Evolutionary conservation across 495 filamentous ascomycete species (phyloP), one percentile per base, ranked within the genome.

Genomic region (Extremus antarcticus): DNA sequence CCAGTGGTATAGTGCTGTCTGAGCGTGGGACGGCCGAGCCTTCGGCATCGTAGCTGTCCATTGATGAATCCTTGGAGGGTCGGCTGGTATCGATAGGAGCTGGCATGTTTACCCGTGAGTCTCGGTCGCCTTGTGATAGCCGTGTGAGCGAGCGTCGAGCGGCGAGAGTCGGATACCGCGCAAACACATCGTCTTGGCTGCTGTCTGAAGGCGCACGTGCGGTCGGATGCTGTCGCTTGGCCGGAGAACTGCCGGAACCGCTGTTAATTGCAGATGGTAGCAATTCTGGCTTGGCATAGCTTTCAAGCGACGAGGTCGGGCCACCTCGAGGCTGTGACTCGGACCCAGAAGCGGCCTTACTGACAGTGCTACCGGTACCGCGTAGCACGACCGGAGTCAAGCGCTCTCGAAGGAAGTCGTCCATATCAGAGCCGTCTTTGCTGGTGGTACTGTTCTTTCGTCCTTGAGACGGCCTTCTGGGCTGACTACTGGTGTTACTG

Each of bases 371-470:
- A 16, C 60, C 50, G 58, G 50, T 82, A 1, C 94, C 94, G 25
- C 82, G 81, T 61, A 97, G 90, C 59, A 94, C 74, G 35, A 95
- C 90, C 15, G 92, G 92, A 43, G 85, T 82, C 63, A 96, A 82
- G 20, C 92, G 78, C 52, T 90, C 83, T 32, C 78, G 71, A 4
- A 95, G 70, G 48, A 85, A 88, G 39, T 85, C 79, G 59, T 88
- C 84, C 39, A 82, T 70, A 10, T 77, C 76, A 24, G 74, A 65
- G 13, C 78, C 80, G 19, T 71, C 74, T 13, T 72, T 73, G 56
- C 69, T 78, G 8, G 67, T 72, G 49, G 70, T 65, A 58, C 78
- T 81, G 40, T 71, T 74, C 46, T 84, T 81, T 51, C 75, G 73
- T 39, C 72, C 79, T 13, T 49, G 24, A 8, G 65, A 62, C 9